A percentile compares a stretch with the other conserved stretches of the same genome.
Conservation (phyloP, 1,284 basidiomycete species). For the Heterobasidion occidentale region DNA sequence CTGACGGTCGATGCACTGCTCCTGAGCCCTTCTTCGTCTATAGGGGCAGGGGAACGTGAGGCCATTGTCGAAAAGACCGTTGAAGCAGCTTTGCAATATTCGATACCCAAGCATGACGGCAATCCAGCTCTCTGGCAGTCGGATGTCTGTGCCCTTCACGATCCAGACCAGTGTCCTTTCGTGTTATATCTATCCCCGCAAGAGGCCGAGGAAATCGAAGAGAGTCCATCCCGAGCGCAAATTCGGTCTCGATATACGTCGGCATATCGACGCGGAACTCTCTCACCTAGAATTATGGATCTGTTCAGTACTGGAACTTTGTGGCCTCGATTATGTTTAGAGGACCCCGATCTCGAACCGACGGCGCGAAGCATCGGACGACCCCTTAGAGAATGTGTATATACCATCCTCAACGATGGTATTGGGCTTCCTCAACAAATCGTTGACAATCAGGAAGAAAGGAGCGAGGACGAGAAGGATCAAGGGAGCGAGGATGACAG, state of each 20-base stretch:
- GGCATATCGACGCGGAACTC: constrained; percentile 53
- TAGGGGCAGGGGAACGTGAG: constrained; percentile 57
- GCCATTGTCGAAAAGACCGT: constrained; percentile 60
- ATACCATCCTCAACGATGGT: constrained; percentile 60
- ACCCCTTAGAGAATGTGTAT: constrained; percentile 57
- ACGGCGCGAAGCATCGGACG: constrained; percentile 52
- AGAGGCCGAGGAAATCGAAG: constrained; percentile 21
- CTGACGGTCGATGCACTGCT: constrained; percentile 52
- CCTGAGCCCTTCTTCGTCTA: constrained; percentile 32
- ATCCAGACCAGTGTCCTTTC: constrained; percentile 43
- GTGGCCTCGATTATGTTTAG: constrained; percentile 68
- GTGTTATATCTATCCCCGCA: constrained; percentile 22
- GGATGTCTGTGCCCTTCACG: constrained; percentile 51
- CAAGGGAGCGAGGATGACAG: constrained; percentile 31
- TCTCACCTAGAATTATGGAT: constrained; percentile 54
- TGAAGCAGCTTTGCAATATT: constrained; percentile 68
- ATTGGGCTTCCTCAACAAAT: constrained; percentile 41
- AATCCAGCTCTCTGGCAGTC: constrained; percentile 38
- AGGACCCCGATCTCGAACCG: constrained; percentile 66
- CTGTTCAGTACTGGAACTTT: constrained; percentile 51
- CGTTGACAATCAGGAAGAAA: constrained; percentile 18
- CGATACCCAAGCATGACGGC: constrained; percentile 48
- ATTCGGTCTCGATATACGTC: constrained; percentile 43
- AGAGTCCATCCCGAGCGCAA: constrained; percentile 19
- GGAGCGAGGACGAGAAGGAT: constrained; percentile 9